These are phyloP conservation scores for Eremomyces bilateralis DNA, from an alignment of 495 filamentous ascomycete genomes.

Conservation along the genomic window DNA sequence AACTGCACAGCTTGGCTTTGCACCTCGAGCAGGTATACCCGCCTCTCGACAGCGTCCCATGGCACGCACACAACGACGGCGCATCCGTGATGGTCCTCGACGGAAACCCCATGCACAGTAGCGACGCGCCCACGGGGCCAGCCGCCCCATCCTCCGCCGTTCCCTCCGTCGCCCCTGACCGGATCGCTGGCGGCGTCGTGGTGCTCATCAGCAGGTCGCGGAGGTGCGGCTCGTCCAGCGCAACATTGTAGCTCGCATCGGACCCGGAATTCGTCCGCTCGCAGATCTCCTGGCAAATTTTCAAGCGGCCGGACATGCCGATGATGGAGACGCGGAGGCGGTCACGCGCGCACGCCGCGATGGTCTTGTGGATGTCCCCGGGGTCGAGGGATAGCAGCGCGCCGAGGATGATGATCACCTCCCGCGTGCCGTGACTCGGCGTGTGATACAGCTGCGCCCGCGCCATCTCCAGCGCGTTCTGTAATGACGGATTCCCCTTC, in stretches of 20 bases:
- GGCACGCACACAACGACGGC: constrained; percentile 75
- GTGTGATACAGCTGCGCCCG: constrained; percentile 76
- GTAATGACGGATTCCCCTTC: constrained; percentile 70
- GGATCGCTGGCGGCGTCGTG: constrained; percentile 71
- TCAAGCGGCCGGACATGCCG: constrained; percentile 74
- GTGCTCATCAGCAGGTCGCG: constrained; percentile 68
- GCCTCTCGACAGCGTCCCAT: constrained; percentile 61
- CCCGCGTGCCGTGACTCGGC: constrained; percentile 77
- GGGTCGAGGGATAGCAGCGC: constrained; percentile 79
- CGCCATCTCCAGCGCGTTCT: constrained; percentile 91
- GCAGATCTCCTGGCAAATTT: constrained; percentile 82
- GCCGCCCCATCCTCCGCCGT: constrained; percentile 2
- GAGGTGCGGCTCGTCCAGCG: constrained; percentile 74
- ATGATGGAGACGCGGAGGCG: constrained; percentile 72
- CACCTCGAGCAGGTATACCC: constrained; percentile 87
- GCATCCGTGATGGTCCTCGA: constrained; percentile 56
- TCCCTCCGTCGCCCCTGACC: constrained; percentile 25
- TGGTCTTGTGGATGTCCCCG: constrained; percentile 85
- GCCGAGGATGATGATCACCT: constrained; percentile 80
- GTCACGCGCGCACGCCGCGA: constrained; percentile 49
- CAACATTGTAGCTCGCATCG: constrained; percentile 56
- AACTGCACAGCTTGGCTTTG: constrained; percentile 66
- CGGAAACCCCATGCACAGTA: constrained; percentile 98
- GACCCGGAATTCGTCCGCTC: constrained; percentile 62
- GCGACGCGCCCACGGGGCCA: constrained; percentile 26